Conservation (phyloP, 345 rosid species). For the Leavenworthia alabamica region DNA sequence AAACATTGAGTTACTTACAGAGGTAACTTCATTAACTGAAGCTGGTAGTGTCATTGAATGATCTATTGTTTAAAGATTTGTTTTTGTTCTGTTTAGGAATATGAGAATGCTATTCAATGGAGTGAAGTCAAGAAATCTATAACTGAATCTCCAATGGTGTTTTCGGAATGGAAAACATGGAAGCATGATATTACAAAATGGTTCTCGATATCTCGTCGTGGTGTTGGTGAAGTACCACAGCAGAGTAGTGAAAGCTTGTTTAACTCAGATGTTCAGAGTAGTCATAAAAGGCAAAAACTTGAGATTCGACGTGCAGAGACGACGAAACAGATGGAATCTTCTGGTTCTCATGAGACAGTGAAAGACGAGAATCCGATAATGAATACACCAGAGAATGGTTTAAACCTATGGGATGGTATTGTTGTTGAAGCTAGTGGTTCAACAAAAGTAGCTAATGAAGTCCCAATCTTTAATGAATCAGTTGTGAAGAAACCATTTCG, state of each 20-base stretch:
- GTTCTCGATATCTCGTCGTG: constrained; percentile 63
- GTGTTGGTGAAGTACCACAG: too few relatives aligned
- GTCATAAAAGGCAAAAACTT: constrained; percentile 82
- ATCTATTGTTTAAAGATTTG: neutral
- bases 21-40: constrained; percentile 41
- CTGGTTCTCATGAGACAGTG: constrained; percentile 28
- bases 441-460: constrained; percentile 23
- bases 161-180: constrained; percentile 98
- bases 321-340: constrained; percentile 50
- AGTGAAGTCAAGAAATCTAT: constrained; percentile 60
- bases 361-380: constrained; percentile 33
- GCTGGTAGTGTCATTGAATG: neutral
- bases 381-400: constrained; percentile 40
- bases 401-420: constrained; percentile 65
- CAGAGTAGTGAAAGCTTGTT: constrained; percentile 38
- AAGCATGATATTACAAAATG: constrained; percentile 82
- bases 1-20: constrained; percentile 71
- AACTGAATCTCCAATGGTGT: constrained; percentile 56
- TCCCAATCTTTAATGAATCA: constrained; percentile 25
- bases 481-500: constrained; percentile 36
- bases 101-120: constrained; percentile 70
- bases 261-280: too few relatives aligned
- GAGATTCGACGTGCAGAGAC: constrained; percentile 90
- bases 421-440: constrained; percentile 55
- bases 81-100: constrained; percentile 49